phyloP scores from a whole-genome alignment of 768 basidiomycete species.

The Collybia sp. region DNA sequence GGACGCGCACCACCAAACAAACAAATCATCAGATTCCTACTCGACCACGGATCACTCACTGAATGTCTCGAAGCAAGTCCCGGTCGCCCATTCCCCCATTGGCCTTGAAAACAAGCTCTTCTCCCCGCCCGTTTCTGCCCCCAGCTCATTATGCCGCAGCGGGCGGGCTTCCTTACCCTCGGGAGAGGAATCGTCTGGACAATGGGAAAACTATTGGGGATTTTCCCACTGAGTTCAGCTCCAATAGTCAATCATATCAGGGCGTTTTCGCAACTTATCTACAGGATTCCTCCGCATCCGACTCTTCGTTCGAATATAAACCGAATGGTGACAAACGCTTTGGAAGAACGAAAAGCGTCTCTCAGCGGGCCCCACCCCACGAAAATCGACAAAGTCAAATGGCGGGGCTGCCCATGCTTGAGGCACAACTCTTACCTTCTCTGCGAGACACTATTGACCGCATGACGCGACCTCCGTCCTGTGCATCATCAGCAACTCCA shows the following conservation, averaged over 20 bases:
- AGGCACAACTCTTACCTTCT: conserved; percentile 63
- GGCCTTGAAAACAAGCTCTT: too few relatives aligned
- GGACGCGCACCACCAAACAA: too few relatives aligned
- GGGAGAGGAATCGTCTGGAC: too few relatives aligned
- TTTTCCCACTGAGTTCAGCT: too few relatives aligned
- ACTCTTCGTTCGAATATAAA: conserved; percentile 28
- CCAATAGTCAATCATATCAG: background rate
- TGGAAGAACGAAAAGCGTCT: too few relatives aligned
- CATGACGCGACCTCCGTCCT: conserved; percentile 59
- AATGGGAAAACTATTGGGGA: too few relatives aligned
- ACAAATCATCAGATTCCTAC: too few relatives aligned
- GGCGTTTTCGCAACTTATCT: conserved; percentile 15
- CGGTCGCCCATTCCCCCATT: too few relatives aligned
- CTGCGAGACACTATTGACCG: conserved; percentile 68
- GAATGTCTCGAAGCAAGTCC: too few relatives aligned
- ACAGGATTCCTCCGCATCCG: conserved; percentile 14
- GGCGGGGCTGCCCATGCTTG: conserved; percentile 52
- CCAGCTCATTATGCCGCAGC: conserved; percentile 55
- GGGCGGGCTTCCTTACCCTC: conserved; percentile 23
- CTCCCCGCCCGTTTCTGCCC: conserved; percentile 35
- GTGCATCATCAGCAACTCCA: conserved; percentile 9
- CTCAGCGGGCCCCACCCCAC: conserved; percentile 10
- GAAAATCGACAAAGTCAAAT: conserved; percentile 37
- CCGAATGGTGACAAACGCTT: background rate
- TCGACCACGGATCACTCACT: too few relatives aligned